These are phyloP conservation scores for Rhodocollybia butyracea DNA, from an alignment of 768 basidiomycete species.

Conservation along the genomic window DNA sequence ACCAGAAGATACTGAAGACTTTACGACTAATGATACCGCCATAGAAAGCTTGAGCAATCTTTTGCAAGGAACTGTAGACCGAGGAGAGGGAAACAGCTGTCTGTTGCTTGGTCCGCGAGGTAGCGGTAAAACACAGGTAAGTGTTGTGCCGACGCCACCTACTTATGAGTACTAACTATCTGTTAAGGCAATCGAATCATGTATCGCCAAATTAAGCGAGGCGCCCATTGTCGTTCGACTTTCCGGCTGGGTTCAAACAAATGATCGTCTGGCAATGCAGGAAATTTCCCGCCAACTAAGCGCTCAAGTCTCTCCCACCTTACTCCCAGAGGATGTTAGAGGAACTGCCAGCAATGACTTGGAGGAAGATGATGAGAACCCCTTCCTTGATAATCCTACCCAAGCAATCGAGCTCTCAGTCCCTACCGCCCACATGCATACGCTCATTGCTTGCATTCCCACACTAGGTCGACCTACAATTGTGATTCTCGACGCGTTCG, in stretches of 20 bases:
- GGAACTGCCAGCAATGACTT: constrained; percentile 31
- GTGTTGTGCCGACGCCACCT: constrained; percentile 21
- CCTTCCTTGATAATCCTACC: constrained; percentile 40
- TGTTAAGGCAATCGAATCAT: constrained; percentile 57
- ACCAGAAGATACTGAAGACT: constrained; percentile 29
- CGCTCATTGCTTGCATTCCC: constrained; percentile 72
- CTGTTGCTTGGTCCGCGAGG: constrained; percentile 82
- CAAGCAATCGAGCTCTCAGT: constrained; percentile 31
- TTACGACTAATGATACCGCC: constrained; percentile 48
- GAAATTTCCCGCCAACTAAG: constrained; percentile 87
- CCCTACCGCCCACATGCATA: constrained; percentile 68
- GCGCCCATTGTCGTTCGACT: constrained; percentile 75
- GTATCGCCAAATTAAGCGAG: constrained; percentile 41
- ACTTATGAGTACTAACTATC: constrained; percentile 5
- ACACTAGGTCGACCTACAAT: constrained; percentile 78
- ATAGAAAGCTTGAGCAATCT: constrained; percentile 58
- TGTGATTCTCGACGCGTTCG: constrained; percentile 88
- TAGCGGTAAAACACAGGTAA: constrained; percentile 80
- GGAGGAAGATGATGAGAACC: constrained; percentile 38
- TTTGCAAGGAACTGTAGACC: constrained; percentile 66
- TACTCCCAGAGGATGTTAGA: constrained; percentile 30
- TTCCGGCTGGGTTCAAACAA: constrained; percentile 81
- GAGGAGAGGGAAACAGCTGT: constrained; percentile 94
- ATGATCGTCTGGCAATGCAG: constrained; percentile 86
- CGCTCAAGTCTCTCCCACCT: constrained; percentile 67